Conservation (phyloP, 352 stramenopile species). For the Phytophthora podocarpi region DNA sequence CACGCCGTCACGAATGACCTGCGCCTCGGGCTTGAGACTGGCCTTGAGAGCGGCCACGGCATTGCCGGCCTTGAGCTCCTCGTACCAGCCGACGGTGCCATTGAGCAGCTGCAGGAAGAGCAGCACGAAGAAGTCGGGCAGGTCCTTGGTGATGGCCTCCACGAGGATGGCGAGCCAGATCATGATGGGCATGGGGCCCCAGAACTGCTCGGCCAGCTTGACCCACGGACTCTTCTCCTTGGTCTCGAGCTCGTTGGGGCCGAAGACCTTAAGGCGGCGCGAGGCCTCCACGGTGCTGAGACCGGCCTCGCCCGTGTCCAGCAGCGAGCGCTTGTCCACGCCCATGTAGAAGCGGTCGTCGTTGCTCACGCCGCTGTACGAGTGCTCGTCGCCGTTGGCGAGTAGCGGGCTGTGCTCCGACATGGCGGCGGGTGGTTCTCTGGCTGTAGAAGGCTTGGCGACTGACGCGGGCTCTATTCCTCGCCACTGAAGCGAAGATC, state of each 20-base stretch:
- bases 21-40: constrained; percentile 82
- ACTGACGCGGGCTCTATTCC: constrained; percentile 1
- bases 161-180: constrained; percentile 92
- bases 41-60: constrained; percentile 89
- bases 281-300: constrained; percentile 84
- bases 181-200: constrained; percentile 90
- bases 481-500: constrained; percentile 12
- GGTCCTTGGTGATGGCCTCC: constrained; percentile 61
- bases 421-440: constrained; percentile 13
- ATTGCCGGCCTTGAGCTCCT: constrained; percentile 83
- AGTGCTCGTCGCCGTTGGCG: constrained; percentile 39
- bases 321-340: constrained; percentile 76
- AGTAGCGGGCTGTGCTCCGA: constrained; percentile 71
- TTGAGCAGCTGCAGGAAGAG: constrained; percentile 78
- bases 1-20: constrained; percentile 90
- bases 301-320: constrained; percentile 70
- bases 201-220: constrained; percentile 73
- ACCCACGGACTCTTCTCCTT: constrained; percentile 55
- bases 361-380: constrained; percentile 41
- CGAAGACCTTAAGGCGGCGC: constrained; percentile 82
- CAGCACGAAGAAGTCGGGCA: constrained; percentile 70
- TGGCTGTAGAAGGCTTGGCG: background rate
- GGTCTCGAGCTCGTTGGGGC: constrained; percentile 84
- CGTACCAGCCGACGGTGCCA: constrained; percentile 72
- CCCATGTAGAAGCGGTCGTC: constrained; percentile 84